Conservation (phyloP, 129 eudicot genomes). For the Oenanthe sinensis region DNA sequence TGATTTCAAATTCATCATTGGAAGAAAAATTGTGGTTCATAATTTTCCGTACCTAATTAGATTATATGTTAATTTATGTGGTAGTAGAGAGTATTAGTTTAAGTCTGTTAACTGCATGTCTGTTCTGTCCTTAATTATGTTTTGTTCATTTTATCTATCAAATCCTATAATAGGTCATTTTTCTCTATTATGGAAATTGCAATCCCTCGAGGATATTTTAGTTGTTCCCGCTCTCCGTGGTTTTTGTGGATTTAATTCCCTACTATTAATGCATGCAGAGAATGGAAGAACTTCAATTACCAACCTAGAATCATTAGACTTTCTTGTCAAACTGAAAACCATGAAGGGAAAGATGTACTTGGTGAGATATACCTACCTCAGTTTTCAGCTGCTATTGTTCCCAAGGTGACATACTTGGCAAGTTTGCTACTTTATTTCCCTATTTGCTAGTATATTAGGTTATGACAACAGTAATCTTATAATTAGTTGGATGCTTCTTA, state of each 20-base stretch:
- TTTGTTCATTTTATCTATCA: not conserved
- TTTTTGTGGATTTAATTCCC: not conserved
- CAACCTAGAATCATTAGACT: slow-evolving; percentile 49
- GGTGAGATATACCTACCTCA: slow-evolving; percentile 47
- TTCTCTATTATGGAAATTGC: not conserved
- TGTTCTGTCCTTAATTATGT: not conserved
- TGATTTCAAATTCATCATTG: not conserved
- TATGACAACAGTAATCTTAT: slow-evolving; percentile 2
- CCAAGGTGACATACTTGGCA: slow-evolving; percentile 38
- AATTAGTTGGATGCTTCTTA: not conserved
- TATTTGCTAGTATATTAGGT: not conserved
- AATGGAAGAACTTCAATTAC: slow-evolving; percentile 68
- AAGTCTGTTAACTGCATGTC: not conserved
- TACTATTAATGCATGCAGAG: slow-evolving; percentile 27
- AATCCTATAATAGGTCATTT: not conserved
- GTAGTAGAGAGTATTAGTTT: not conserved
- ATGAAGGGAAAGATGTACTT: slow-evolving; percentile 32
- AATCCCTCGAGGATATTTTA: not conserved
- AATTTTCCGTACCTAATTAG: slow-evolving; percentile 10
- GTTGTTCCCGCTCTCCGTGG: not conserved
- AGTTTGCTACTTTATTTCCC: no score
- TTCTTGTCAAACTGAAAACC: slow-evolving; percentile 38
- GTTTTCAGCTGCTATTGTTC: slow-evolving; percentile 78
- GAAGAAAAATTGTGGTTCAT: slow-evolving; percentile 13
- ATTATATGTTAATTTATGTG: not conserved